Base-by-base conservation (phyloP, 768 basidiomycete genomes). In the Lentinula sp. region DNA sequence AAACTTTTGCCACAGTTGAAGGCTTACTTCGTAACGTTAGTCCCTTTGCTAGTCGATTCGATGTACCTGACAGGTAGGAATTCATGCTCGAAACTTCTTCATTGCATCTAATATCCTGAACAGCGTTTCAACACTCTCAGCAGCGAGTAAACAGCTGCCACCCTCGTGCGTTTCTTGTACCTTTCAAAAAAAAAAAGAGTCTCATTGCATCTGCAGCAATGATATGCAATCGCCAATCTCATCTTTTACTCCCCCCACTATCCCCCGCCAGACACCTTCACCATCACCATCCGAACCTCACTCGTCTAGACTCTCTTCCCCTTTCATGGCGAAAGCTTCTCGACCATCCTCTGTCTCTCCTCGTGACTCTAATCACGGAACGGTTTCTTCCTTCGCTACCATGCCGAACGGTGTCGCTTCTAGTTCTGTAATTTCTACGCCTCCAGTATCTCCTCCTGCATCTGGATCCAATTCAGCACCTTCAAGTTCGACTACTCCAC, bases 401-500 rank as follows among this genome's bases (percentile, higher is more conserved):
- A 61, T 52, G 53, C 61, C 66, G 18, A 58, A 65, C 13, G 37
- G 56, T 42, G 43, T 64, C 18, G 34, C 43, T 13, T 59, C 65
- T 54, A 62, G 58, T 65, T 65, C 63, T 50, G 61, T 28, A 61
- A 64, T 63, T 21, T 62, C 65, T 42, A 64, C 67, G 15, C 70
- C 71, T 16, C 68, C 70, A 28, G 52, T 61, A 39, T 69, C 66
- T 4, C 64, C 74, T 18, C 69, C 52, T 72, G 6, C 66, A 67
- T 34, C 66, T 23, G 58, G 28, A 21, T 28, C 40, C 6, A 51
- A 40, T 7, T 31, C 42, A 10, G 42, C 37, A 7, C 52, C 34
- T 39, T 39, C 53, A 13, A 43, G 16, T 59, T 43, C 63, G 15
- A 65, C 62, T 11, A 65, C 63, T 2, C 68, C 71, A 7, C 66